Conservation (phyloP, 164 flowering plant species). For the Aristolochia contorta region DNA sequence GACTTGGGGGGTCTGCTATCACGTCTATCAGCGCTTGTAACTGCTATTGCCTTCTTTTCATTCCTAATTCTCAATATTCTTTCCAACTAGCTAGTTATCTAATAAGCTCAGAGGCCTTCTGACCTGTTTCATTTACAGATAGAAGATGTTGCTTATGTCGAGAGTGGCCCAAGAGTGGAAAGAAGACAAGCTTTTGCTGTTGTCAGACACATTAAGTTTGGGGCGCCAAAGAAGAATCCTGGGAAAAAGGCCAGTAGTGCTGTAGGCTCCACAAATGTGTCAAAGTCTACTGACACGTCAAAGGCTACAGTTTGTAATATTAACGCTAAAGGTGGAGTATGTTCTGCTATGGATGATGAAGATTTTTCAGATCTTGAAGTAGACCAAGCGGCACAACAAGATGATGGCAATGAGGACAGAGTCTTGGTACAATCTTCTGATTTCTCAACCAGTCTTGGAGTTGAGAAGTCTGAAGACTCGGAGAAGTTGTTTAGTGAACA, state of each 20-base stretch:
- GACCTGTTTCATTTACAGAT: conserved; percentile 30
- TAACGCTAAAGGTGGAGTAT: conserved; percentile 2
- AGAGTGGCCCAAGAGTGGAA: conserved; percentile 54
- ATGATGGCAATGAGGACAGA: not conserved
- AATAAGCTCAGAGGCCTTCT: too few species aligned
- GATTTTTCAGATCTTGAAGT: conserved; percentile 18
- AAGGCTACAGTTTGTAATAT: conserved; percentile 1
- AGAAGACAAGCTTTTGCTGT: conserved; percentile 34
- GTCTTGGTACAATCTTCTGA: not conserved
- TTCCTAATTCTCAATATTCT: not conserved
- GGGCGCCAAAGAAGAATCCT: conserved; percentile 43
- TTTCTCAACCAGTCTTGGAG: not conserved
- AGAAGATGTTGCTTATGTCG: conserved; percentile 54
- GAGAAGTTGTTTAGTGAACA: not conserved
- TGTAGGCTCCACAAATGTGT: conserved; percentile 3
- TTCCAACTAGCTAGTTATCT: too few species aligned
- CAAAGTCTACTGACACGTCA: not conserved
- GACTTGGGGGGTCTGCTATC: conserved; percentile 40
- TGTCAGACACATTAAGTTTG: conserved; percentile 62
- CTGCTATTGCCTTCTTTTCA: not conserved
- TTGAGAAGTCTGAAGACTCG: not conserved
- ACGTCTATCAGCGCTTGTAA: conserved; percentile 47
- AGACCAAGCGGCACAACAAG: not conserved
- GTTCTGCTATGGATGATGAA: conserved; percentile 7
- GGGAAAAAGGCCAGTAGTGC: conserved; percentile 25